phyloP scores from a whole-genome alignment of 2,329 filamentous ascomycete species.

The Cytospora piceicola region DNA sequence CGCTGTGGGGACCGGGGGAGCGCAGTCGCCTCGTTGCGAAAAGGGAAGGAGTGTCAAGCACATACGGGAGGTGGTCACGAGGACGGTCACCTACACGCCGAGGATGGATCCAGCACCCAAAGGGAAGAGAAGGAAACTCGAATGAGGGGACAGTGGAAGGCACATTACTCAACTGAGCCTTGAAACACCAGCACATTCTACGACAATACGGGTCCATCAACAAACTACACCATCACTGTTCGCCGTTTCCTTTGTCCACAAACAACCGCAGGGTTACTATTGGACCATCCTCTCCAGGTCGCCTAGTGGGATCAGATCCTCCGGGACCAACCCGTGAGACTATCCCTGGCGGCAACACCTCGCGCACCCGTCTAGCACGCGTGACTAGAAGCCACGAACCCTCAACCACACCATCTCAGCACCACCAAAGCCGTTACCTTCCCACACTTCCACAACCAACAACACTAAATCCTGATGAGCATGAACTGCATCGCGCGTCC shows the following conservation, averaged over 20 bases:
- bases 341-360: neutral
- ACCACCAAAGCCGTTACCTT: slow-evolving; percentile 6
- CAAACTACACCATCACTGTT: slow-evolving; percentile 10
- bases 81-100: slow-evolving; percentile 89
- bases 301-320: neutral
- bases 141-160: slow-evolving; percentile 37
- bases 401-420: slow-evolving; percentile 8
- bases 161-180: slow-evolving; percentile 14
- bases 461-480: slow-evolving; percentile 26
- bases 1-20: slow-evolving; percentile 19
- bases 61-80: slow-evolving; percentile 89
- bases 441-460: slow-evolving; percentile 1
- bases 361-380: neutral
- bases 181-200: slow-evolving; percentile 15
- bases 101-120: slow-evolving; percentile 87
- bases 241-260: slow-evolving; percentile 19
- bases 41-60: slow-evolving; percentile 65
- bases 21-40: slow-evolving; percentile 47
- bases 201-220: slow-evolving; percentile 9
- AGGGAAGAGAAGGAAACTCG: slow-evolving; percentile 83
- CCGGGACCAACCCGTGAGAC: neutral
- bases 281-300: neutral
- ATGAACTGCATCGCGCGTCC: slow-evolving; percentile 28
- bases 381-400: neutral
- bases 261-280: neutral